Percentiles rank a stretch among this genome's conserved stretches.
These are phyloP conservation scores for Ophiostoma ulmi DNA, from an alignment of 2,329 filamentous ascomycete genomes.

Conservation along the genomic window DNA sequence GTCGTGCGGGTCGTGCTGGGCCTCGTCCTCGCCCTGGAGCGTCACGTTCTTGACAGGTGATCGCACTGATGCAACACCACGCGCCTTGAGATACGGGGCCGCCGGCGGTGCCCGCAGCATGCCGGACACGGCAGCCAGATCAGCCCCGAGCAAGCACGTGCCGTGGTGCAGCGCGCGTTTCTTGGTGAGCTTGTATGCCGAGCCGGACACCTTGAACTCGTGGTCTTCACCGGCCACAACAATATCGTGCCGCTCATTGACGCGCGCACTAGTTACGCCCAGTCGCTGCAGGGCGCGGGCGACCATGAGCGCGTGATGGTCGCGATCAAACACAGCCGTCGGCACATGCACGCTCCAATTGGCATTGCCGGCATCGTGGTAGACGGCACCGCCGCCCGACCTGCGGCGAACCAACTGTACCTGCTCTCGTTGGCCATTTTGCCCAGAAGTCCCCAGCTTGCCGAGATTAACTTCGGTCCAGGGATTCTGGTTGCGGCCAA, in stretches of 20 bases:
- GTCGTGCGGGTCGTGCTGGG: slow-evolving; percentile 19
- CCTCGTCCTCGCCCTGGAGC: not conserved
- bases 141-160: slow-evolving; percentile 76
- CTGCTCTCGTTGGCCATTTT: slow-evolving; percentile 22
- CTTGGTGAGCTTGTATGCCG: slow-evolving; percentile 87
- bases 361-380: slow-evolving; percentile 87
- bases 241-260: slow-evolving; percentile 92
- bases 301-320: slow-evolving; percentile 89
- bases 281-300: slow-evolving; percentile 67
- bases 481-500: slow-evolving; percentile 96
- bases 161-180: slow-evolving; percentile 80
- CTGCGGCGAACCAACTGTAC: slow-evolving; percentile 71
- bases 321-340: slow-evolving; percentile 67
- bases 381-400: slow-evolving; percentile 87
- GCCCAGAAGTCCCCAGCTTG: slow-evolving; percentile 41
- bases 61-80: slow-evolving; percentile 86
- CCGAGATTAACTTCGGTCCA: slow-evolving; percentile 84
- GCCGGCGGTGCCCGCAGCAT: slow-evolving; percentile 70
- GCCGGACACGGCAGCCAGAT: slow-evolving; percentile 62
- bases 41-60: slow-evolving; percentile 74
- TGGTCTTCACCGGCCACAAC: slow-evolving; percentile 53
- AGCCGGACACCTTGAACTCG: slow-evolving; percentile 73
- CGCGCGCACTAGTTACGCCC: slow-evolving; percentile 62
- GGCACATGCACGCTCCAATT: slow-evolving; percentile 94
- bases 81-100: slow-evolving; percentile 67